Evolutionary conservation across 2,329 filamentous ascomycete species (phyloP).

Genomic region (Elsinoe fawcettii): DNA sequence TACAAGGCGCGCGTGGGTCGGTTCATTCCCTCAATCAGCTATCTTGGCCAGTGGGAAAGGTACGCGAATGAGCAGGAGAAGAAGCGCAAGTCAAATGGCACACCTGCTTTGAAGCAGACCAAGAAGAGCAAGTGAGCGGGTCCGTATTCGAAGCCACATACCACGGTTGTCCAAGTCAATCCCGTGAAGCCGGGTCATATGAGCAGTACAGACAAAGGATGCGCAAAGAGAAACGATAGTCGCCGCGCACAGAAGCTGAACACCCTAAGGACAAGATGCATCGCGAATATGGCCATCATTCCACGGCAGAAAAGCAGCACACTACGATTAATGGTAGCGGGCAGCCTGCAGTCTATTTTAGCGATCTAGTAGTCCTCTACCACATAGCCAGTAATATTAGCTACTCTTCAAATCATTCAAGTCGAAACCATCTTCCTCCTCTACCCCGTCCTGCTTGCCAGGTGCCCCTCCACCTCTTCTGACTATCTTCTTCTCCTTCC

Average conservation of each 20-base stretch:
- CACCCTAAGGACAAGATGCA: not conserved
- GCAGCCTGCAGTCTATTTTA: not conserved
- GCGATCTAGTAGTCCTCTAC: not conserved
- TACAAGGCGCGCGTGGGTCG: constrained; percentile 79
- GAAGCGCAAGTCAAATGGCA: constrained; percentile 12
- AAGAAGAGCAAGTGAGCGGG: constrained; percentile 3
- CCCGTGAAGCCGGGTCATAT: no score
- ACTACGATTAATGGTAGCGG: not conserved
- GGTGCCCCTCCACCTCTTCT: constrained; percentile 2
- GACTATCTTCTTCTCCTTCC: constrained; percentile 10
- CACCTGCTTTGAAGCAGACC: constrained; percentile 1
- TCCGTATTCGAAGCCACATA: not conserved
- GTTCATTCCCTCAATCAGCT: constrained; percentile 59
- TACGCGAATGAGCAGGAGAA: constrained; percentile 21
- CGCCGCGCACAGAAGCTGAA: not conserved
- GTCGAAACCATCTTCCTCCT: constrained; percentile 18
- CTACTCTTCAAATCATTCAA: constrained; percentile 17
- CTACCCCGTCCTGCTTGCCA: not conserved
- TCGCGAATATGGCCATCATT: not conserved
- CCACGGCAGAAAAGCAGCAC: not conserved
- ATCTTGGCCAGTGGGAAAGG: constrained; percentile 27
- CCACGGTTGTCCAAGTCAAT: no score
- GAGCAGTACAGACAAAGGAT: no score
- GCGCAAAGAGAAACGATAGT: not conserved
- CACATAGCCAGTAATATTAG: not conserved